Evolutionary conservation across 306 rosid genomes (phyloP).

Genomic region (Purshia tridentata): DNA sequence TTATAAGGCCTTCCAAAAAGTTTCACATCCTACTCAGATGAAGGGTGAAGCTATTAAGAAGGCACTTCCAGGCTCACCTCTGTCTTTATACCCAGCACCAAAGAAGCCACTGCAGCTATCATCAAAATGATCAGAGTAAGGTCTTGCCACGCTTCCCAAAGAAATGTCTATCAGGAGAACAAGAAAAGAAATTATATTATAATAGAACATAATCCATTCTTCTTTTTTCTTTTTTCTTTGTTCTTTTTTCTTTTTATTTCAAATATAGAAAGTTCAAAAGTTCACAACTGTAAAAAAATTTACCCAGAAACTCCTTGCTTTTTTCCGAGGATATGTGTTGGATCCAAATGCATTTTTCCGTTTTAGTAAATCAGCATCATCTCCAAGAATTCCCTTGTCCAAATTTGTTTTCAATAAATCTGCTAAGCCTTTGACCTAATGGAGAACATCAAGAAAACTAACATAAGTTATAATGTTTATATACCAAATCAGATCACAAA

Average conservation of each 20-base stretch:
- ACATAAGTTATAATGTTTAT: slow-evolving; percentile 2
- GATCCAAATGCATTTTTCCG: slow-evolving; percentile 75
- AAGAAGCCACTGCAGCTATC: slow-evolving; percentile 92
- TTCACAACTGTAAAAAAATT: slow-evolving; percentile 17
- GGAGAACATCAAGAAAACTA: slow-evolving; percentile 23
- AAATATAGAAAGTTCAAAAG: slow-evolving; percentile 10
- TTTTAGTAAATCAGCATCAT: slow-evolving; percentile 68
- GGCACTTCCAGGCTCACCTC: slow-evolving; percentile 57
- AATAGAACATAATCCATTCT: neutral
- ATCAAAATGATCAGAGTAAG: slow-evolving; percentile 90
- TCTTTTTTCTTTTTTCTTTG: too few species aligned
- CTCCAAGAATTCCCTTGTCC: slow-evolving; percentile 78
- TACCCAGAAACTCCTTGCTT: slow-evolving; percentile 85
- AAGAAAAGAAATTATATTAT: neutral
- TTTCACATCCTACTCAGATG: neutral
- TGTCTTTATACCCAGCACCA: slow-evolving; percentile 91
- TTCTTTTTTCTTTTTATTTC: neutral
- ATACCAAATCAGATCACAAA: slow-evolving; percentile 7
- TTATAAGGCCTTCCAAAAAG: neutral
- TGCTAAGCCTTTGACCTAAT: slow-evolving; percentile 71
- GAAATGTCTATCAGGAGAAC: slow-evolving; percentile 62
- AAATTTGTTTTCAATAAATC: slow-evolving; percentile 58
- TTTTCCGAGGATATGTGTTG: slow-evolving; percentile 77
- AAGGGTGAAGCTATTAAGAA: neutral
- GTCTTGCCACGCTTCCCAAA: slow-evolving; percentile 99